Percentiles rank a stretch among this genome's conserved stretches.
These are phyloP conservation scores for Volvariella volvacea DNA, from an alignment of 1,284 basidiomycete genomes.

Conservation along the genomic window DNA sequence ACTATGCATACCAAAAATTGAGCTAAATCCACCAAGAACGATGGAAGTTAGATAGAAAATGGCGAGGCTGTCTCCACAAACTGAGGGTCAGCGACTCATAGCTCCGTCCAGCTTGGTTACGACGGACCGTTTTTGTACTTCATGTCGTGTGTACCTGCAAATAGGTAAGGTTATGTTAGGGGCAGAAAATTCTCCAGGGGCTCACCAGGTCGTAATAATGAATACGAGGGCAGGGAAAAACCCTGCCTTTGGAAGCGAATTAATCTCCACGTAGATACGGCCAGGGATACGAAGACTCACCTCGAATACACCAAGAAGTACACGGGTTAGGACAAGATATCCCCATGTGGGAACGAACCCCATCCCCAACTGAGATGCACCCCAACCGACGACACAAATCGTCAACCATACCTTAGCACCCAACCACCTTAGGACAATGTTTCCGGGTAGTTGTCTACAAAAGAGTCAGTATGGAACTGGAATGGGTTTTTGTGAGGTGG, in stretches of 20 bases:
- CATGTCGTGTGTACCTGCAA: constrained; percentile 37
- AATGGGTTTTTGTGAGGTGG: constrained; percentile 1
- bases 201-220: constrained; percentile 39
- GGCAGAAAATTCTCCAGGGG: background rate
- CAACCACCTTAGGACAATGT: constrained; percentile 31
- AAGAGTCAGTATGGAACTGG: background rate
- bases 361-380: constrained; percentile 34
- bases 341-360: constrained; percentile 37
- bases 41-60: constrained; percentile 36
- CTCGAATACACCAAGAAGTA: constrained; percentile 36
- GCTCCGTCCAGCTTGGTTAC: background rate
- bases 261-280: background rate
- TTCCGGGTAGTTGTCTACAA: constrained; percentile 37
- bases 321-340: constrained; percentile 29
- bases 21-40: constrained; percentile 34
- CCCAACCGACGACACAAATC: constrained; percentile 37
- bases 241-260: constrained; percentile 26
- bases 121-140: constrained; percentile 37
- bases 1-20: constrained; percentile 25
- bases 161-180: constrained; percentile 1
- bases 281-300: constrained; percentile 15
- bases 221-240: constrained; percentile 41
- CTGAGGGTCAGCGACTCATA: background rate
- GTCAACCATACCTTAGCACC: constrained; percentile 33
- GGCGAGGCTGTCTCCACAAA: constrained; percentile 33